These are phyloP conservation scores for Exidia glandulosa DNA, from an alignment of 768 basidiomycete genomes.

Conservation along the genomic window DNA sequence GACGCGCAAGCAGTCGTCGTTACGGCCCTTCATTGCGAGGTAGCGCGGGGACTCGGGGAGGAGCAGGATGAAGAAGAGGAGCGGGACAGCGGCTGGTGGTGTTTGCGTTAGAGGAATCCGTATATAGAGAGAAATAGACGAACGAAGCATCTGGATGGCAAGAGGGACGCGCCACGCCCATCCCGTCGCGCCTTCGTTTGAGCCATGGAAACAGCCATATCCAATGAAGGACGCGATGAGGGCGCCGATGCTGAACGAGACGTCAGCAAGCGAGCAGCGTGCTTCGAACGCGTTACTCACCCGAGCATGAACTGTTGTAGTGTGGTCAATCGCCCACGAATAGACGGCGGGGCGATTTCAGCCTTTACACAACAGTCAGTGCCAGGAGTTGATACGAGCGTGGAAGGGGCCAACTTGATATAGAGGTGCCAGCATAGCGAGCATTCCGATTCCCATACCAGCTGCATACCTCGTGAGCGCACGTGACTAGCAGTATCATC, in stretches of 20 bases:
- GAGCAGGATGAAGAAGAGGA: constrained; percentile 36
- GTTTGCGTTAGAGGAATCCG: constrained; percentile 11
- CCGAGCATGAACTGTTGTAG: constrained; percentile 30
- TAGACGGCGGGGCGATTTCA: constrained; percentile 47
- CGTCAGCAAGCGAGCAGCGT: no score
- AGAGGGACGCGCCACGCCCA: constrained; percentile 41
- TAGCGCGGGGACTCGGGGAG: constrained; percentile 32
- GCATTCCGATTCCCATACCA: constrained; percentile 32
- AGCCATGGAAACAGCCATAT: neutral
- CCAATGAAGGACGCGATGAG: constrained; percentile 30
- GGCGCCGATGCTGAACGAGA: constrained; percentile 27
- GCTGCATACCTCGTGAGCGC: constrained; percentile 6
- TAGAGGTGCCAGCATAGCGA: constrained; percentile 38
- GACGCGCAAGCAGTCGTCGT: constrained; percentile 30
- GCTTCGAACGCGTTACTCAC: no score
- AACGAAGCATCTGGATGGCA: constrained; percentile 19
- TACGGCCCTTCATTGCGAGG: constrained; percentile 40
- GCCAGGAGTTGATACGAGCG: no score
- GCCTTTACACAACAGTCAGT: no score
- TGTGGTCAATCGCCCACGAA: constrained; percentile 42
- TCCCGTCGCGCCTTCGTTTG: neutral
- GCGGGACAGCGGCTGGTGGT: constrained; percentile 32
- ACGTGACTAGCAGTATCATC: neutral
- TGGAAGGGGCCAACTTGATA: no score
- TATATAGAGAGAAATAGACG: neutral